Evolutionary conservation across 345 rosid genomes (phyloP), one percentile per base, ranked within the genome.

Genomic region (Nephelium lappaceum): DNA sequence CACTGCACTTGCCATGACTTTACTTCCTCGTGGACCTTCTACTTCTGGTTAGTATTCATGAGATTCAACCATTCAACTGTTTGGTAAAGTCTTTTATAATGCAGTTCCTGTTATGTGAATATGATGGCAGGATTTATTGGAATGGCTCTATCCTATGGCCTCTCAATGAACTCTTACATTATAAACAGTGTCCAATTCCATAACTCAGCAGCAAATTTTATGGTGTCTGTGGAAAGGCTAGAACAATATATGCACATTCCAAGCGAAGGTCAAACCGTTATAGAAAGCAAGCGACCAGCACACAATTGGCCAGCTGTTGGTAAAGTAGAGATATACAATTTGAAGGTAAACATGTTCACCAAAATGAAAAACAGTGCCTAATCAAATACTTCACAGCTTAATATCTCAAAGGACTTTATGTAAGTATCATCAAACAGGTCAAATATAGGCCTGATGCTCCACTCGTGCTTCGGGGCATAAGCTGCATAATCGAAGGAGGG

Each of bases 221-320:
- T 88, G 27, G 68, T 91, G 53, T 91, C 91, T 16, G 88, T 91
- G 16, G 93, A 91, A 78, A 90, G 93, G 67, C 83, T 91, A 49
- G 85, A 89, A 81, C 95, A 91, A 74, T 91, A 90, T 82, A 90
- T 85, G 93, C 81, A 90, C 61, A 75, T 88, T 77, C 86, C 91
- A 18, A 85, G 88, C 12, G 95, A 91, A 85, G 92, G 92, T 49
- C 91, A 90, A 3, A 90, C 81, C 71, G 81, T 90, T 23, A 81
- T 91, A 11, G 85, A 87, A 84, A 82, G 69, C 53, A 83, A 63
- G 53, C 77, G 87, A 15, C 92, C 92, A 15, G 77, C 83, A 3
- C 55, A 70, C 0, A 58, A 77, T 43, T 89, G 93, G 95, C 95
- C 93, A 72, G 78, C 76, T 55, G 63, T 66, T 9, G 95, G 95